Conservation (phyloP, 352 stramenopile genomes). For the Plasmopara halstedii region DNA sequence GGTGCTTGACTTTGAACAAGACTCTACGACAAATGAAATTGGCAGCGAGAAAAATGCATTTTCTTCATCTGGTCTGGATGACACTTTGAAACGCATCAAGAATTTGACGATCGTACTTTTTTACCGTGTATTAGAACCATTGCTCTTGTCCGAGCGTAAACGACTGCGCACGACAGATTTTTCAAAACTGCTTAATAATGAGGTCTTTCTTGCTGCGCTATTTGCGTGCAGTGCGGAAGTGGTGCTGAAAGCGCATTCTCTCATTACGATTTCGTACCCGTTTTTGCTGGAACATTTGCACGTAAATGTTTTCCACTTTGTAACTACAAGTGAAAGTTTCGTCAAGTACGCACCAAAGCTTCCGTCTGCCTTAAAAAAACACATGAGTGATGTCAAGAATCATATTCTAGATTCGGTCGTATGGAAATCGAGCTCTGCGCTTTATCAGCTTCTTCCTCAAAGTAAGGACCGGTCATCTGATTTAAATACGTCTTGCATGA, state of each 20-base stretch:
- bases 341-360: slow-evolving; percentile 73
- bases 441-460: slow-evolving; percentile 55
- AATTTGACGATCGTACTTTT: slow-evolving; percentile 64
- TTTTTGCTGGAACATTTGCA: slow-evolving; percentile 65
- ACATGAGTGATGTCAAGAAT: slow-evolving; percentile 83
- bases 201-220: slow-evolving; percentile 66
- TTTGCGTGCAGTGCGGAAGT: slow-evolving; percentile 83
- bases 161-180: slow-evolving; percentile 69
- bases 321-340: slow-evolving; percentile 82
- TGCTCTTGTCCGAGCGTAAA: slow-evolving; percentile 60
- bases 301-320: slow-evolving; percentile 83
- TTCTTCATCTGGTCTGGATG: slow-evolving; percentile 48
- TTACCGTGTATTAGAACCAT: slow-evolving; percentile 71
- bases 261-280: slow-evolving; percentile 82
- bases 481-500: slow-evolving; percentile 10
- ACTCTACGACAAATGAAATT: slow-evolving; percentile 12
- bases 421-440: slow-evolving; percentile 62
- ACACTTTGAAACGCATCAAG: slow-evolving; percentile 67
- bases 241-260: slow-evolving; percentile 73
- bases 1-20: slow-evolving; percentile 15
- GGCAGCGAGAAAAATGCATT: slow-evolving; percentile 6
- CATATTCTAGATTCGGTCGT: slow-evolving; percentile 71
- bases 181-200: slow-evolving; percentile 72
- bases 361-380: slow-evolving; percentile 67
- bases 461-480: slow-evolving; percentile 3